A percentile compares a stretch with the other conserved stretches of the same genome.
Conservation (phyloP, 345 rosid species). For the Eucalyptus marginata region DNA sequence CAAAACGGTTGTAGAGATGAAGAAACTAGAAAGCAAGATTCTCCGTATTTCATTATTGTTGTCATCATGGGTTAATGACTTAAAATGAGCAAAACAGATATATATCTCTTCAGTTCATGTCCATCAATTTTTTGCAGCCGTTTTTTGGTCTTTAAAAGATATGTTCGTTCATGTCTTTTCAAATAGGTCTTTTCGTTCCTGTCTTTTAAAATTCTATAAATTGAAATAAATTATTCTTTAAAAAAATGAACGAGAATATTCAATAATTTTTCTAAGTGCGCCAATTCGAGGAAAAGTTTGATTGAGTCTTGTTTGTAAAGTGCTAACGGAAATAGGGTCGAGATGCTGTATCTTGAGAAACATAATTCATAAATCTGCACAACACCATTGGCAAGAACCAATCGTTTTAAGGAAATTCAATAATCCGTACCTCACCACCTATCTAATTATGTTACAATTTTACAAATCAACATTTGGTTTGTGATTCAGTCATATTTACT, state of each 20-base stretch:
- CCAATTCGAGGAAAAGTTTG: neutral
- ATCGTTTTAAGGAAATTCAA: neutral
- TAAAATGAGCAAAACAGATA: neutral
- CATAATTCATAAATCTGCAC: neutral
- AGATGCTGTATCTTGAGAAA: neutral
- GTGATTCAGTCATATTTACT: neutral
- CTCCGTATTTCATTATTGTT: neutral
- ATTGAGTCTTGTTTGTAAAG: neutral
- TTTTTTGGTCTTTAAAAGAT: neutral
- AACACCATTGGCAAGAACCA: accelerated
- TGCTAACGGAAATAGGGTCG: neutral
- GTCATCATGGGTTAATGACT: neutral
- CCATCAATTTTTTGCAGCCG: neutral
- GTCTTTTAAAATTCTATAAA: neutral
- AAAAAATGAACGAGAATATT: neutral
- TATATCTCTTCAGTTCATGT: neutral
- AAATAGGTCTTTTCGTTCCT: neutral
- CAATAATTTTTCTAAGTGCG: neutral
- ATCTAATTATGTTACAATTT: neutral
- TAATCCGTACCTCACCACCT: neutral
- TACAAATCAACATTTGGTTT: neutral
- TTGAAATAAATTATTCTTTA: neutral
- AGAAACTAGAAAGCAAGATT: neutral
- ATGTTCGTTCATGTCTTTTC: neutral
- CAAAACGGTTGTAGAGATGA: neutral